Base-by-base conservation (phyloP, 495 filamentous ascomycete species). In the Wilcoxina mikolae region DNA sequence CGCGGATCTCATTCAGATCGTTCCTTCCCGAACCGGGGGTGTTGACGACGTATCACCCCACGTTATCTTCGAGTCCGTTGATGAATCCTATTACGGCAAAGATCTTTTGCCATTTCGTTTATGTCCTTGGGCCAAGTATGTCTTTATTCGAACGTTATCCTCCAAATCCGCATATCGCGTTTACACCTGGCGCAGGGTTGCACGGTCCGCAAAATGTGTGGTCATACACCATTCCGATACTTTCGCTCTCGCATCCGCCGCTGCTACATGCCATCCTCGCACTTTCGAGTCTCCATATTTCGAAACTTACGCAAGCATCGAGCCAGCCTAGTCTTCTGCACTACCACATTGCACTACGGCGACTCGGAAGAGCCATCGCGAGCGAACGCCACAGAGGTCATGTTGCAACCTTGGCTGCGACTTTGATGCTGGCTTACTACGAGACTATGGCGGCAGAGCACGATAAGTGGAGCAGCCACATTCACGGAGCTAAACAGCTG, bases 381-480 rank as follows among this genome's bases (percentile, higher is more conserved):
- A 76, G 85, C 38, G 77, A 79, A 10, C 74, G 64, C 46, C 80
- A 82, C 60, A 81, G 91, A n/a, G 78, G 77, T 15, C 79, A 87
- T 55, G 74, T 86, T 10, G 80, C 85, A 0, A 95, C 90, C 0
- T 72, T 98, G 15, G 88, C 90, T 11, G 87, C 91, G 15, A 84
- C 86, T 1, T 70, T 94, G n/a, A 70, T 95, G 17, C 76, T 98
- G 22, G 86, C 82, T 1, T 98, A 85, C 62, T 98, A 94, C 63
- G 91, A 96, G 66, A 85, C 94, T 20, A 88, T 89, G 77, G 83
- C 84, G 42, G 91, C 88, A 15, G 91, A 98, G 60, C 91, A 95
- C 62, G 78, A 83, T 48, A 94, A 94, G 68, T 98, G 91, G 91
- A 88, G 85, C 60, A 89, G 79, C 52, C 91, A 98, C 65, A 73